phyloP scores from a whole-genome alignment of 768 basidiomycete species.

The Cystofilobasidium ferigula region DNA sequence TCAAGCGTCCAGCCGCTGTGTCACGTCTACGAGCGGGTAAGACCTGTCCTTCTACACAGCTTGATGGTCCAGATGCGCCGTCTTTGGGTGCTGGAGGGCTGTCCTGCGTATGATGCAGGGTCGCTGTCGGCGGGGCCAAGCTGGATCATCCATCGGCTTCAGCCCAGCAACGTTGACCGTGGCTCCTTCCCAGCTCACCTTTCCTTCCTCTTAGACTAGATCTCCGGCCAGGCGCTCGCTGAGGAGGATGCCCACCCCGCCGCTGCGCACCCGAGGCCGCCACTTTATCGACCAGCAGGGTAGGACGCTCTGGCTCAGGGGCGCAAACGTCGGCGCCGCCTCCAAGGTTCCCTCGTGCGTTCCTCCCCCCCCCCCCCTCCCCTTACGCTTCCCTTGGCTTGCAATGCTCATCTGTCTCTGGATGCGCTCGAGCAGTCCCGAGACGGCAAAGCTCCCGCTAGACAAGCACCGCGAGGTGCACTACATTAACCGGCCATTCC shows the following conservation, averaged over 20 bases:
- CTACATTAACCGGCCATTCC: slow-evolving; percentile 85
- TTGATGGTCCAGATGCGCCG: no score
- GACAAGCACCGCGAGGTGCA: slow-evolving; percentile 54
- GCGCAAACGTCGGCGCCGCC: slow-evolving; percentile 72
- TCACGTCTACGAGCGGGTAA: no score
- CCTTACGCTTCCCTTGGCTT: not conserved
- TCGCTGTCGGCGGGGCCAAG: no score
- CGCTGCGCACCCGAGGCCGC: slow-evolving; percentile 48
- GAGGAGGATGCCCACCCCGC: no score
- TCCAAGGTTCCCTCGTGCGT: slow-evolving; percentile 61
- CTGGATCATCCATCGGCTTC: no score
- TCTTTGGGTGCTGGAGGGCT: no score
- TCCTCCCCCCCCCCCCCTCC: slow-evolving; percentile 4
- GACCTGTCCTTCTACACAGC: no score
- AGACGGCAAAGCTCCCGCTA: slow-evolving; percentile 51
- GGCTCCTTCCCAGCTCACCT: not conserved
- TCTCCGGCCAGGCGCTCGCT: no score
- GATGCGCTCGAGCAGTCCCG: slow-evolving; percentile 45
- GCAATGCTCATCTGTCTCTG: not conserved
- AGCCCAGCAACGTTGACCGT: no score
- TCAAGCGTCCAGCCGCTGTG: no score
- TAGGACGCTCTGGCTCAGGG: slow-evolving; percentile 66
- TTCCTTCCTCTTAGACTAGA: not conserved
- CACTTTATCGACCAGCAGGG: slow-evolving; percentile 73
- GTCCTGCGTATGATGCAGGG: no score